Evolutionary conservation across 768 basidiomycete genomes (phyloP).

Genomic region (Amanita rubescens): DNA sequence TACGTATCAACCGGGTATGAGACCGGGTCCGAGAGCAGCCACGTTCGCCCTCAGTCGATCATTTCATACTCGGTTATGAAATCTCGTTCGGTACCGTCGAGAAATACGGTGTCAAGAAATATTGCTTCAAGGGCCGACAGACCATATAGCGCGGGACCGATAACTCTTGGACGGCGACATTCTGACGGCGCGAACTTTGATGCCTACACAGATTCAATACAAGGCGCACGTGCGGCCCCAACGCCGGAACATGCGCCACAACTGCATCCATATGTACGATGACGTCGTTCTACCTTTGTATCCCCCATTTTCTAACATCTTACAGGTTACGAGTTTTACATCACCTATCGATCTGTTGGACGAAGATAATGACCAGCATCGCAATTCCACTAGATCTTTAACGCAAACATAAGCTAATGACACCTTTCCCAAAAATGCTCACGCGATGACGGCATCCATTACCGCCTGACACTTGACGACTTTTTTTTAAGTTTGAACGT

Average conservation of each 20-base stretch:
- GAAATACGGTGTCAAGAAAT: slow-evolving; percentile 14
- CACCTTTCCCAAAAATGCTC: not conserved
- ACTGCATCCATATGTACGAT: slow-evolving; percentile 38
- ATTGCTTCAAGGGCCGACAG: slow-evolving; percentile 16
- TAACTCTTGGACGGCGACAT: slow-evolving; percentile 18
- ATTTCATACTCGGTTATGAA: slow-evolving; percentile 12
- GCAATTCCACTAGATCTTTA: not conserved
- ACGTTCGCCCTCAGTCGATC: slow-evolving; percentile 18
- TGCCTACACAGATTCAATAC: slow-evolving; percentile 14
- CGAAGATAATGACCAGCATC: not conserved
- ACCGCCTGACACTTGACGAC: not conserved
- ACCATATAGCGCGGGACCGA: slow-evolving; percentile 20
- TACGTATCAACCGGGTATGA: slow-evolving; percentile 31
- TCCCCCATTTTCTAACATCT: not conserved
- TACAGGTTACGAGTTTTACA: slow-evolving; percentile 35
- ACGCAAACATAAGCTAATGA: not conserved
- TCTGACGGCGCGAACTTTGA: slow-evolving; percentile 25
- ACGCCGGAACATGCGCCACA: slow-evolving; percentile 14
- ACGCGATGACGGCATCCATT: not conserved
- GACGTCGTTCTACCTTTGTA: not conserved
- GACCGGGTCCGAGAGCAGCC: slow-evolving; percentile 25
- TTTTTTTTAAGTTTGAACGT: not conserved
- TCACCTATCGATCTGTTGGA: slow-evolving; percentile 36
- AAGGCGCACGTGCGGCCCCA: slow-evolving; percentile 10
- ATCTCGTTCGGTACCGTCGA: slow-evolving; percentile 8